Percentiles rank a stretch among this genome's conserved stretches.
Evolutionary conservation across 768 basidiomycete genomes (phyloP).

Genomic region (Candolleomyces aberdarensis): DNA sequence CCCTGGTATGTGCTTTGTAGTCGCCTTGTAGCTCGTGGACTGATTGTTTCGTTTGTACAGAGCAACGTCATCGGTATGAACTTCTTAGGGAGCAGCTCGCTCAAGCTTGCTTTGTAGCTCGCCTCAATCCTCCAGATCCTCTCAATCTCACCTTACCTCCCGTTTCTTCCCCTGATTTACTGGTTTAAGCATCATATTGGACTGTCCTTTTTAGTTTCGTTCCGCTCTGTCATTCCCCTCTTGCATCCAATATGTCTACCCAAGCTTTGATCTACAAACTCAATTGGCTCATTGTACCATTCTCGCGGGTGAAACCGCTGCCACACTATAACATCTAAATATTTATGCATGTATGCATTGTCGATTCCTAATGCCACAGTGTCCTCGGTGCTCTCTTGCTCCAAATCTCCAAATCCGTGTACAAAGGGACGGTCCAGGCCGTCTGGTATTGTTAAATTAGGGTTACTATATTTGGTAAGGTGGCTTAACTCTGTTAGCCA

Average conservation of each 20-base stretch:
- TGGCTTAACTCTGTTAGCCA: slow-evolving; percentile 26
- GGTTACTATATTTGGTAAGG: slow-evolving; percentile 25
- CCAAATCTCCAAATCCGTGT: background rate
- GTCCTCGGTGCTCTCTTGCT: no score
- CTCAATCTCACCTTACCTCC: slow-evolving; percentile 32
- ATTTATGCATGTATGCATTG: no score
- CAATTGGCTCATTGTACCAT: no score
- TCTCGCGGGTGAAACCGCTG: no score
- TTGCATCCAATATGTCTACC: background rate
- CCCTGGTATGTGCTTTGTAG: slow-evolving; percentile 36
- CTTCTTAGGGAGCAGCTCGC: slow-evolving; percentile 43
- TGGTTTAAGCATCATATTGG: slow-evolving; percentile 18
- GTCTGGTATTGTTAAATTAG: slow-evolving; percentile 11
- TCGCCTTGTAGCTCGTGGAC: slow-evolving; percentile 8
- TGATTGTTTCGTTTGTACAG: slow-evolving; percentile 24
- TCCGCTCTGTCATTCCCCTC: background rate
- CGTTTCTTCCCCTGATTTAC: slow-evolving; percentile 21
- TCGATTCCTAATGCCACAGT: no score
- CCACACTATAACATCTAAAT: no score
- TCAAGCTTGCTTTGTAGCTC: slow-evolving; percentile 45
- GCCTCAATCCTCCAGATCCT: slow-evolving; percentile 41
- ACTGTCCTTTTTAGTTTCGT: background rate
- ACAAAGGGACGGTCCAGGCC: background rate
- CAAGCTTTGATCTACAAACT: no score
- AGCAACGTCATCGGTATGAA: slow-evolving; percentile 49